Conservation (phyloP, 148 eudicot species). For the Silene conica region DNA sequence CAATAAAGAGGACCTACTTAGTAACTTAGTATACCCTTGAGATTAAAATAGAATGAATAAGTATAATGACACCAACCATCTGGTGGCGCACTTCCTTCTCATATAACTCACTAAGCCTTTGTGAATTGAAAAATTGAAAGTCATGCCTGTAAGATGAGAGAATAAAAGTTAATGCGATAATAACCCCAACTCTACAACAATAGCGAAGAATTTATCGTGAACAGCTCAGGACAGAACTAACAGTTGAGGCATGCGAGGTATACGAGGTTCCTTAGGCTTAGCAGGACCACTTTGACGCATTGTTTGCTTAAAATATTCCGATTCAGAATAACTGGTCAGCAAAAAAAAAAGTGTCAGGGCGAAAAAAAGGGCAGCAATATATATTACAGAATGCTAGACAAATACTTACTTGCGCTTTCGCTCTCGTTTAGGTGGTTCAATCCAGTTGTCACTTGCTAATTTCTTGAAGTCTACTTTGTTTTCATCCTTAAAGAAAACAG, state of each 20-base stretch:
- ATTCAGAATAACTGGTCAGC: conserved; percentile 74
- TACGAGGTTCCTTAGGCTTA: conserved; percentile 86
- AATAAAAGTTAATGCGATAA: background rate
- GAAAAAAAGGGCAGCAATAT: background rate
- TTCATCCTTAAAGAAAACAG: conserved; percentile 56
- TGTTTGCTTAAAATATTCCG: conserved; percentile 97
- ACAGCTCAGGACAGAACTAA: conserved; percentile 30
- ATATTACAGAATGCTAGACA: background rate
- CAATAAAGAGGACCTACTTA: conserved; percentile 13
- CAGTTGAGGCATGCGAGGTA: conserved; percentile 99
- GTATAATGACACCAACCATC: conserved; percentile 50
- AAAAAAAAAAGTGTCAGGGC: conserved; percentile 14
- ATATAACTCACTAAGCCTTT: conserved; percentile 84
- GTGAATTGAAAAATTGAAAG: conserved; percentile 93
- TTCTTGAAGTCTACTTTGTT: conserved; percentile 88
- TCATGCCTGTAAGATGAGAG: conserved; percentile 60
- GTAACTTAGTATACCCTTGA: conserved; percentile 11
- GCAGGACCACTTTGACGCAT: conserved; percentile 98
- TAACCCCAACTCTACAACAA: background rate
- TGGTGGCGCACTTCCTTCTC: conserved; percentile 98
- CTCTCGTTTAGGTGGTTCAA: conserved; percentile 94
- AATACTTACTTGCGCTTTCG: conserved; percentile 84
- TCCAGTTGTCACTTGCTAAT: conserved; percentile 83
- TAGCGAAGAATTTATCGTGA: background rate
- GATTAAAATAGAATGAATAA: background rate